Percentiles rank a stretch among this genome's conserved stretches.
Conservation (phyloP, 148 eudicot genomes). For the Arbutus unedo region DNA sequence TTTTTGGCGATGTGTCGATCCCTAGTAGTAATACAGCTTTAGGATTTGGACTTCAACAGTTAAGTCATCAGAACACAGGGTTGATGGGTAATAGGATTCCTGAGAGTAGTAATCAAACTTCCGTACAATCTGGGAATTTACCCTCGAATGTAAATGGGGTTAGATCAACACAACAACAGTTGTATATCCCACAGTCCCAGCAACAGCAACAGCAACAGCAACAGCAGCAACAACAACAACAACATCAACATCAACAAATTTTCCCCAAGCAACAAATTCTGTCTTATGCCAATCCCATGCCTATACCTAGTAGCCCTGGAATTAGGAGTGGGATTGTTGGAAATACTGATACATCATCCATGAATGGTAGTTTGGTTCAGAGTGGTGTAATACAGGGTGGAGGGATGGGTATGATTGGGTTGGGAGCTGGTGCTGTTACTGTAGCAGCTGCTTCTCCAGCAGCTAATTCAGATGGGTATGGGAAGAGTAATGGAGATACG, state of each 20-base stretch:
- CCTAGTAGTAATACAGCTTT: constrained; percentile 29
- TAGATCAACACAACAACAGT: constrained; percentile 45
- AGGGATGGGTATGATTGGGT: constrained; percentile 56
- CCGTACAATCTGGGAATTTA: constrained; percentile 44
- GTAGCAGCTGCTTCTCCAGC: constrained; percentile 68
- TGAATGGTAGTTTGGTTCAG: constrained; percentile 44
- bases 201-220: constrained; percentile 41
- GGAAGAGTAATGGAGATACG: constrained; percentile 69
- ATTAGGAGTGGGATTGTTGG: constrained; percentile 57
- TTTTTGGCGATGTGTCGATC: constrained; percentile 44
- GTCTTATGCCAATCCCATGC: constrained; percentile 49
- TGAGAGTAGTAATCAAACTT: constrained; percentile 45
- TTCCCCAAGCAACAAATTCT: constrained; percentile 66
- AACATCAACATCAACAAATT: constrained; percentile 41
- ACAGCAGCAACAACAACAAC: constrained; percentile 30
- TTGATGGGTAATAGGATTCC: constrained; percentile 36
- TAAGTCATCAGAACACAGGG: constrained; percentile 35
- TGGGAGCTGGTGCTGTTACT: constrained; percentile 53
- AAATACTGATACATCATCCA: constrained; percentile 33
- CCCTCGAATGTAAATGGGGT: constrained; percentile 65
- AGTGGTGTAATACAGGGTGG: constrained; percentile 42
- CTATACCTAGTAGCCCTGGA: constrained; percentile 43
- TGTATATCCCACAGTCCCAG: constrained; percentile 27
- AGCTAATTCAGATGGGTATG: constrained; percentile 75
- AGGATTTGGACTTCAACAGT: constrained; percentile 57